phyloP scores from a whole-genome alignment of 148 eudicot genomes.

The Hydrangea macrophylla region DNA sequence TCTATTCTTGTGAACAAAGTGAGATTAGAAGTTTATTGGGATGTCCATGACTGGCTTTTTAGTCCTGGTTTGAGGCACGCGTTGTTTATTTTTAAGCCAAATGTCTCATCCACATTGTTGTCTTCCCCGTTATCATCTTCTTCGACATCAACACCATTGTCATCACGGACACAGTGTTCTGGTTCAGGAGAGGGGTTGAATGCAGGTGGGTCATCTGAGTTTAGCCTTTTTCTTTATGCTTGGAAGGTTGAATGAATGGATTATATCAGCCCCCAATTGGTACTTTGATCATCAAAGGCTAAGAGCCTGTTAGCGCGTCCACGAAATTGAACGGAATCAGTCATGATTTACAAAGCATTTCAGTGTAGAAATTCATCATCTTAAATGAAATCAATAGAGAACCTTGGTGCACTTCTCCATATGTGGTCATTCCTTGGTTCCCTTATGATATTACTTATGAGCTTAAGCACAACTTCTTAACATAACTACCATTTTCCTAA shows the following conservation, averaged over 20 bases:
- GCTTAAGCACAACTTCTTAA: too few species aligned
- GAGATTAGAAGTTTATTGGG: conserved; percentile 60
- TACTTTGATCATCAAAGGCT: neutral
- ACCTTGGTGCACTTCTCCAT: too few species aligned
- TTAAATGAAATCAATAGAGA: too few species aligned
- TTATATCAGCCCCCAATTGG: neutral
- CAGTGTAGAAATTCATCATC: too few species aligned
- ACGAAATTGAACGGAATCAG: too few species aligned
- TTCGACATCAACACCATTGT: conserved; percentile 18
- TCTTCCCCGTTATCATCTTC: too few species aligned
- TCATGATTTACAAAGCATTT: too few species aligned
- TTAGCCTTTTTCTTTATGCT: conserved; percentile 69
- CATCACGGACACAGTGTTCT: conserved; percentile 20
- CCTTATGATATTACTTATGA: too few species aligned
- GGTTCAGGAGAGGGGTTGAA: conserved; percentile 25
- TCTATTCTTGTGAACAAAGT: conserved; percentile 38
- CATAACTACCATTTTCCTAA: too few species aligned
- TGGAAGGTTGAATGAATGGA: conserved; percentile 70
- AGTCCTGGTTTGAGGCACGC: conserved; percentile 62
- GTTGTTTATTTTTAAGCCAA: conserved; percentile 64
- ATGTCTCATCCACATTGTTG: conserved; percentile 12
- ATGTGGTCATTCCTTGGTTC: too few species aligned
- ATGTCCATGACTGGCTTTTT: conserved; percentile 80
- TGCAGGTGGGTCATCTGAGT: conserved; percentile 37
- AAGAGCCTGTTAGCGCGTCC: too few species aligned